Conservation (phyloP, 164 flowering plant species). For the Akebia trifoliata region DNA sequence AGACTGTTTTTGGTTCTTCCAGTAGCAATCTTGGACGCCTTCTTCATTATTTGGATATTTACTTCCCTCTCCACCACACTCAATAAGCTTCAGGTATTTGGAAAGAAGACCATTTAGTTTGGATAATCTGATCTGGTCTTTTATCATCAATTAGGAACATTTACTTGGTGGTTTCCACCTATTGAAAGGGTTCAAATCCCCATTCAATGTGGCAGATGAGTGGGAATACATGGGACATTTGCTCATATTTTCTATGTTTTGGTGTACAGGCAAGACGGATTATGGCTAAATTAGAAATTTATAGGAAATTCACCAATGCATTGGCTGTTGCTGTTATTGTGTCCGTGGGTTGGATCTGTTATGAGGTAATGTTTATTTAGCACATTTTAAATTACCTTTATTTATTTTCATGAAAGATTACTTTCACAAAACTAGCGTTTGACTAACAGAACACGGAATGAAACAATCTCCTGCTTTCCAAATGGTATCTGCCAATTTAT, state of each 20-base stretch:
- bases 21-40: constrained; percentile 90
- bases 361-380: constrained; percentile 60
- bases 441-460: too few species aligned
- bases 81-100: constrained; percentile 87
- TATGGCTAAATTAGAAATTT: constrained; percentile 84
- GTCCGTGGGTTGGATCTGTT: constrained; percentile 92
- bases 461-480: too few species aligned
- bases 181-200: too few species aligned
- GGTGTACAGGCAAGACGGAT: constrained; percentile 72
- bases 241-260: constrained; percentile 2
- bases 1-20: constrained; percentile 90
- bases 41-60: constrained; percentile 96
- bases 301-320: constrained; percentile 95
- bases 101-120: not conserved
- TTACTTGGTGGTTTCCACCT: not conserved
- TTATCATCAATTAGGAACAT: not conserved
- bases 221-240: not conserved
- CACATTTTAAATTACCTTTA: too few species aligned
- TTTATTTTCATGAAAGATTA: too few species aligned
- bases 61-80: constrained; percentile 89
- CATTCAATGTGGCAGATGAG: too few species aligned
- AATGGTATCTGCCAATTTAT: too few species aligned
- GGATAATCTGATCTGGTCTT: not conserved
- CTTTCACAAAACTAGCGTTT: too few species aligned
- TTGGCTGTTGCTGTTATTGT: constrained; percentile 82